A percentile compares a stretch with the other conserved stretches of the same genome.
phyloP scores from a whole-genome alignment of 78 protist species.

The Diacronema lutheri region DNA sequence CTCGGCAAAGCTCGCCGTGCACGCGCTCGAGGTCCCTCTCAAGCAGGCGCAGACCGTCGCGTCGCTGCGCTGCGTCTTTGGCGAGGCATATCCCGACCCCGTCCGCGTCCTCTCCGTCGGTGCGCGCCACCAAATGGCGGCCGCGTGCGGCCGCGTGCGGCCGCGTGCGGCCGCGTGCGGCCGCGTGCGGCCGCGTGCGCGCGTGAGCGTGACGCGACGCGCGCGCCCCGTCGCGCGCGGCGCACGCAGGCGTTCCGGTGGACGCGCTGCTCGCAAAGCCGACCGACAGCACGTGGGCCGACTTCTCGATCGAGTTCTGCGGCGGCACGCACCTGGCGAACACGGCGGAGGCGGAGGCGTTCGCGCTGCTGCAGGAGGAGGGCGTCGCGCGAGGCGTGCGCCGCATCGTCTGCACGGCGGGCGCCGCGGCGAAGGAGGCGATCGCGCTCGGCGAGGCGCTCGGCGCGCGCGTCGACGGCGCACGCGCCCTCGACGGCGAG shows the following conservation, averaged over 20 bases:
- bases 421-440: slow-evolving; percentile 9
- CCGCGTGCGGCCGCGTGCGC: slow-evolving; percentile 45
- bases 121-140: slow-evolving; percentile 69
- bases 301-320: slow-evolving; percentile 69
- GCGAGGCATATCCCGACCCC: slow-evolving; percentile 89
- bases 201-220: too few species aligned
- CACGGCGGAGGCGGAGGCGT: slow-evolving; percentile 63
- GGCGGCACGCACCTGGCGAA: slow-evolving; percentile 87
- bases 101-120: slow-evolving; percentile 92
- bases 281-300: neutral
- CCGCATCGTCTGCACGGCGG: slow-evolving; percentile 70
- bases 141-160: slow-evolving; percentile 77
- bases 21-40: slow-evolving; percentile 54
- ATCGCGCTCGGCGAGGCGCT: neutral
- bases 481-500: neutral
- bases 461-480: neutral
- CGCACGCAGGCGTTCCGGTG: neutral
- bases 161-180: slow-evolving; percentile 84
- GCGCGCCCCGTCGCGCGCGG: neutral
- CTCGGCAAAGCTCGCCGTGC: slow-evolving; percentile 48
- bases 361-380: slow-evolving; percentile 79
- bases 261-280: neutral
- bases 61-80: slow-evolving; percentile 83
- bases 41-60: slow-evolving; percentile 66
- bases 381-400: slow-evolving; percentile 83